These are phyloP conservation scores for Fusarium sp. DNA, from an alignment of 2,329 filamentous ascomycete species.

Conservation along the genomic window DNA sequence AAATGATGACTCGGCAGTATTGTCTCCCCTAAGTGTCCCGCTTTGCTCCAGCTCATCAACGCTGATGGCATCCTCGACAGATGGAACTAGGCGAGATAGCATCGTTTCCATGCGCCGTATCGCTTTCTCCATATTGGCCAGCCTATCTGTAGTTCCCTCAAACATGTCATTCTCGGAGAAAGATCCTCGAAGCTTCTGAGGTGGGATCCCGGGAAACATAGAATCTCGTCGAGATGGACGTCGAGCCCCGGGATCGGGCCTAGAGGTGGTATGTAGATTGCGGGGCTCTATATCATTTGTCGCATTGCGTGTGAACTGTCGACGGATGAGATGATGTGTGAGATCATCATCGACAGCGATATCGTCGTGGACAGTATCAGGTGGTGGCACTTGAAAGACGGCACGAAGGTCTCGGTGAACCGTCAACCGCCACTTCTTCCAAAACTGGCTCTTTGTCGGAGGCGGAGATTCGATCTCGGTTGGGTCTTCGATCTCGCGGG, in stretches of 20 bases:
- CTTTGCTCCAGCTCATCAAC: slow-evolving; percentile 45
- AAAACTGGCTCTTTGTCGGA: slow-evolving; percentile 61
- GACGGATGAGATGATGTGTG: slow-evolving; percentile 66
- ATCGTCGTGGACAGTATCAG: slow-evolving; percentile 66
- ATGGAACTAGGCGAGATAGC: slow-evolving; percentile 53
- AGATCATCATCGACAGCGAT: slow-evolving; percentile 69
- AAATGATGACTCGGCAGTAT: slow-evolving; percentile 47
- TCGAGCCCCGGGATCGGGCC: slow-evolving; percentile 43
- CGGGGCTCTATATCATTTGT: slow-evolving; percentile 46
- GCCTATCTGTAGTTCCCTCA: slow-evolving; percentile 55
- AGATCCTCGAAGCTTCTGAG: slow-evolving; percentile 59
- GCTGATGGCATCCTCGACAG: slow-evolving; percentile 41
- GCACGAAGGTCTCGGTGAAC: slow-evolving; percentile 77
- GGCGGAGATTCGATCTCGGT: slow-evolving; percentile 35
- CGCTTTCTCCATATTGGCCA: slow-evolving; percentile 62
- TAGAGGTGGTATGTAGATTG: slow-evolving; percentile 29
- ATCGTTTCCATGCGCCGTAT: slow-evolving; percentile 61
- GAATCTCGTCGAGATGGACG: slow-evolving; percentile 63
- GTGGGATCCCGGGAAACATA: slow-evolving; percentile 62
- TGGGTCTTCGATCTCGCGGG: slow-evolving; percentile 26
- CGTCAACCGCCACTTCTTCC: slow-evolving; percentile 75
- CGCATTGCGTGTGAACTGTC: slow-evolving; percentile 63
- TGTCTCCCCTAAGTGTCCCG: slow-evolving; percentile 44
- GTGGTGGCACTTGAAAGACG: slow-evolving; percentile 78
- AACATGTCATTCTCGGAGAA: slow-evolving; percentile 59